Evolutionary conservation across 2,329 filamentous ascomycete genomes (phyloP).

Genomic region (Pestalotiopsis fici): DNA sequence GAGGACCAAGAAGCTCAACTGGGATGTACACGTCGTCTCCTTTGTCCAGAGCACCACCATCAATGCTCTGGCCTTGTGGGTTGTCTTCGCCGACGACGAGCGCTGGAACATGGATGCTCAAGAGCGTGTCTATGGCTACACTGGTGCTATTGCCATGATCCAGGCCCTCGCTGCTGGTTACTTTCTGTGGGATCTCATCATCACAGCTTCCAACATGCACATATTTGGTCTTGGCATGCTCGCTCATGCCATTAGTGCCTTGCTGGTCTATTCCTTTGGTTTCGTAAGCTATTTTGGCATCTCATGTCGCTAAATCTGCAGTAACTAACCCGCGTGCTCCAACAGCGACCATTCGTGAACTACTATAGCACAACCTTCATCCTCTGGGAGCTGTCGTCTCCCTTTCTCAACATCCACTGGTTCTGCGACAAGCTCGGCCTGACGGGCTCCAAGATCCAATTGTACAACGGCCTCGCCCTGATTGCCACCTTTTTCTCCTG

Average conservation of each 20-base stretch:
- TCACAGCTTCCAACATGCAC: slow-evolving; percentile 67
- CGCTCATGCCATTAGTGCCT: slow-evolving; percentile 73
- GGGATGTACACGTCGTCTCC: slow-evolving; percentile 87
- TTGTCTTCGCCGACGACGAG: slow-evolving; percentile 70
- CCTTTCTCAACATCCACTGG: slow-evolving; percentile 89
- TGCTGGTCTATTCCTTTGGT: slow-evolving; percentile 74
- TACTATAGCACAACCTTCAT: slow-evolving; percentile 82
- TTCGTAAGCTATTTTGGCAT: slow-evolving; percentile 63
- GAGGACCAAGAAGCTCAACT: slow-evolving; percentile 69
- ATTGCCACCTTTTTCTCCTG: slow-evolving; percentile 75
- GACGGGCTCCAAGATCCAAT: slow-evolving; percentile 73
- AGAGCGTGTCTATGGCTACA: slow-evolving; percentile 77
- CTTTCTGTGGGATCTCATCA: slow-evolving; percentile 79
- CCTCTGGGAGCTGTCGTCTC: slow-evolving; percentile 83
- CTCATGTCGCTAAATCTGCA: not conserved
- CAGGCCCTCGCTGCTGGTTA: slow-evolving; percentile 79
- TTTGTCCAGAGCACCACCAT: slow-evolving; percentile 76
- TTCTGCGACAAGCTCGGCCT: slow-evolving; percentile 85
- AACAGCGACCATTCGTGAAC: slow-evolving; percentile 78
- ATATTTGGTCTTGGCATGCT: slow-evolving; percentile 78
- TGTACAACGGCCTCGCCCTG: slow-evolving; percentile 76
- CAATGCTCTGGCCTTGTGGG: slow-evolving; percentile 72
- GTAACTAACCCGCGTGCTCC: slow-evolving; percentile 12
- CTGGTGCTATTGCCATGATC: slow-evolving; percentile 69
- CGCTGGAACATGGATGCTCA: slow-evolving; percentile 65